phyloP scores from a whole-genome alignment of 179 eudicot genomes.

The Carnegiea gigantea region DNA sequence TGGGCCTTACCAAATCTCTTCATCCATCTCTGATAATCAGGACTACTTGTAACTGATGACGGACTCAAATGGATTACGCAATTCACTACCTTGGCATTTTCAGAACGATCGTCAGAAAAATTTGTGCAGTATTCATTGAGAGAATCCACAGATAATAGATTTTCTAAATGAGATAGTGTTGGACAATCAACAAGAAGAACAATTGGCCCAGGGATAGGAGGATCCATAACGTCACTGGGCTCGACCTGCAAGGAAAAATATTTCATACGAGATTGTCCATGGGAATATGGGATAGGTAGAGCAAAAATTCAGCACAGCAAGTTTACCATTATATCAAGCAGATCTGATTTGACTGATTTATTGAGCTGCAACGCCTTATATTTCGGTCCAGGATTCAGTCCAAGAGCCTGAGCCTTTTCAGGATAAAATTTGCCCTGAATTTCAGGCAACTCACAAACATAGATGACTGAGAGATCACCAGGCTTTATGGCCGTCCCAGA shows the following conservation, averaged over 20 bases:
- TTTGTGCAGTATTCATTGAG: constrained; percentile 54
- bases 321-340: constrained; percentile 59
- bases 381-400: constrained; percentile 80
- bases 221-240: constrained; percentile 83
- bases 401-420: constrained; percentile 80
- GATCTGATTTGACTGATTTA: constrained; percentile 73
- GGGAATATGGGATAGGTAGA: background rate
- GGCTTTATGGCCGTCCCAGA: constrained; percentile 38
- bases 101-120: constrained; percentile 32
- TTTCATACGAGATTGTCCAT: background rate
- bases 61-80: constrained; percentile 90
- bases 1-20: constrained; percentile 66
- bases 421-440: constrained; percentile 89
- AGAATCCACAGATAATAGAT: constrained; percentile 49
- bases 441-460: constrained; percentile 85
- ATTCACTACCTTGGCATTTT: constrained; percentile 52
- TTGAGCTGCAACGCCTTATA: constrained; percentile 74
- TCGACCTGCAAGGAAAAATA: constrained; percentile 56
- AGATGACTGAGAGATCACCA: constrained; percentile 79
- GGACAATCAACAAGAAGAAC: constrained; percentile 94
- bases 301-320: background rate
- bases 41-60: constrained; percentile 43
- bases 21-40: constrained; percentile 80
- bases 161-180: constrained; percentile 58
- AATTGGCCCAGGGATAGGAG: constrained; percentile 85